Evolutionary conservation across 139 green algal species (phyloP), one percentile per base, ranked within the genome.

Genomic region (Chlorella sp.): DNA sequence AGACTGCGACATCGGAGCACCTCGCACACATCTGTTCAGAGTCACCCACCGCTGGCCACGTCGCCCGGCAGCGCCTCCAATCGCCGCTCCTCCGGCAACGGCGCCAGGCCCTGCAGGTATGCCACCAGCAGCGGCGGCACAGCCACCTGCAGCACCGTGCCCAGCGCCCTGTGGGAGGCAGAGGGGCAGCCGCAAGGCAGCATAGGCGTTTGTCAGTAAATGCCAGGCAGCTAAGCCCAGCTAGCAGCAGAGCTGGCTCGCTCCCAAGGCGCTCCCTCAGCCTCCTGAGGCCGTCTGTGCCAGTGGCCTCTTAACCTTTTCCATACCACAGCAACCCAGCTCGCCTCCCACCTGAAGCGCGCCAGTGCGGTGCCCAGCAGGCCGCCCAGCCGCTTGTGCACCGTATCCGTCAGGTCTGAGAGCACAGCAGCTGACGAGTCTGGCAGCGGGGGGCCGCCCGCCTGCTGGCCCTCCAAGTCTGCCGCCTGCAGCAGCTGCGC

Each of bases 301-400:
- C n/a, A n/a, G n/a, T n/a, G n/a, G n/a, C n/a, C n/a, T n/a, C n/a
- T n/a, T n/a, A n/a, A n/a, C n/a, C n/a, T n/a, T n/a, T n/a, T n/a
- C n/a, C n/a, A n/a, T n/a, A n/a, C n/a, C n/a, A n/a, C n/a, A n/a
- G n/a, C n/a, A n/a, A 38, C 65, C 6, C 65, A 41, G 16, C 65
- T 39, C 38, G 21, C 70, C 16, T 36, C 69, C 39, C 75, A 82
- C 67, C 80, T 74, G 70, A 89, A 87, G 25, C 81, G 80, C 12
- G 86, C 80, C 57, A 89, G 47, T 13, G 80, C 81, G 57, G 71
- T 34, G 32, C 64, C 73, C 79, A 88, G 84, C 55, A 85, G 56
- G 12, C 30, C 44, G 32, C 78, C 74, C 20, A 87, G 39, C 71
- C 80, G 67, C 56, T 63, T 64, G 55, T 86, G 81, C 69, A 86